Percentiles rank a stretch among this genome's conserved stretches.
phyloP scores from a whole-genome alignment of 2,329 filamentous ascomycete genomes.

The Macrophomina tecta region DNA sequence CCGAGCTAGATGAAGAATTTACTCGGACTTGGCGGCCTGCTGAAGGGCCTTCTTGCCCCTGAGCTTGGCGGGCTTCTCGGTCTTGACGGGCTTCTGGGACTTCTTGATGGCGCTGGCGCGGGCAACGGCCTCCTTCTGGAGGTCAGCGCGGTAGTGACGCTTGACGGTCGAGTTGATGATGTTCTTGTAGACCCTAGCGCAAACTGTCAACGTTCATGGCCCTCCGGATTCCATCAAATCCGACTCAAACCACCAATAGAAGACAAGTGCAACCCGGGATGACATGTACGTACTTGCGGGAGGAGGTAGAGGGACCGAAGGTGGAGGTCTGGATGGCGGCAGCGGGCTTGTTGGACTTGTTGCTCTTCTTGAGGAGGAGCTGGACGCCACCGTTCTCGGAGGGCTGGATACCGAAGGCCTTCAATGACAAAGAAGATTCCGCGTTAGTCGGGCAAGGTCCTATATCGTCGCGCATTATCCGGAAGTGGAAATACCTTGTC shows the following conservation, averaged over 20 bases:
- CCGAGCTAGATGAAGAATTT: constrained; percentile 1
- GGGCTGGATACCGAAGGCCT: constrained; percentile 83
- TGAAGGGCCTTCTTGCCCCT: constrained; percentile 71
- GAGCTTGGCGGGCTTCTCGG: constrained; percentile 73
- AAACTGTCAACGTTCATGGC: constrained; percentile 23
- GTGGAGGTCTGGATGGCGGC: constrained; percentile 68
- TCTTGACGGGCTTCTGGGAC: constrained; percentile 80
- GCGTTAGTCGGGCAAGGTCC: constrained; percentile 1
- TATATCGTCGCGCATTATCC: constrained; percentile 22
- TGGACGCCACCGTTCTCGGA: constrained; percentile 79
- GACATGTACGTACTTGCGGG: constrained; percentile 72
- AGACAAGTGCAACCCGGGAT: background rate
- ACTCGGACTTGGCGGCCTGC: constrained; percentile 59
- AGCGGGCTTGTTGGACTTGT: constrained; percentile 74
- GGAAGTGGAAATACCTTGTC: constrained; percentile 71
- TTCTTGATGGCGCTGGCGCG: constrained; percentile 85
- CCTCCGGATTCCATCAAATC: background rate
- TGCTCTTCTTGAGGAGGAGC: constrained; percentile 84
- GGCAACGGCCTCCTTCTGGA: constrained; percentile 71
- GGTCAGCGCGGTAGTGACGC: constrained; percentile 74
- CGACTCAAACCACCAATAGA: background rate
- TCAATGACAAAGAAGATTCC: constrained; percentile 12
- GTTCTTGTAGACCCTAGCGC: constrained; percentile 79
- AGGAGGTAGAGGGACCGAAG: constrained; percentile 74
- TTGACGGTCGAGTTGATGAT: constrained; percentile 84